Conservation (phyloP, 805 yeast genomes). For the Blastobotrys terrestris region DNA sequence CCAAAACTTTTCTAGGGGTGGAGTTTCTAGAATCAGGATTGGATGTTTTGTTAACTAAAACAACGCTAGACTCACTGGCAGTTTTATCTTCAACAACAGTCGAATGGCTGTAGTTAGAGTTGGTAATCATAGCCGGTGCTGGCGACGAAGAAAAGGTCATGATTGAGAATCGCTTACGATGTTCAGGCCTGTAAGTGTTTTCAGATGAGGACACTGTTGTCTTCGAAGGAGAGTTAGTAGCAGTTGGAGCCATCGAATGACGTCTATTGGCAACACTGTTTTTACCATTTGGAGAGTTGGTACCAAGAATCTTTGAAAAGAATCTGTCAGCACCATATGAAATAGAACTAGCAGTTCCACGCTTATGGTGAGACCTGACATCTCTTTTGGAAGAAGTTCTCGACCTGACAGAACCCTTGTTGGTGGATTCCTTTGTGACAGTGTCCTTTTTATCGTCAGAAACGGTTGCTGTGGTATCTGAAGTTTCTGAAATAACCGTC, state of each 20-base stretch:
- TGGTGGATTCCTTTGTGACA: not conserved
- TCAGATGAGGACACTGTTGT: not conserved
- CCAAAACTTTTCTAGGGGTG: conserved; percentile 3
- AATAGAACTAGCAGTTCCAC: conserved; percentile 20
- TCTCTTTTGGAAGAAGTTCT: not conserved
- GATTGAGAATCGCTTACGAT: conserved; percentile 21
- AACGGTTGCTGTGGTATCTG: not conserved
- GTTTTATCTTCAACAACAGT: not conserved
- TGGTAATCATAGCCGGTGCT: not conserved
- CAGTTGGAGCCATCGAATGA: conserved; percentile 14
- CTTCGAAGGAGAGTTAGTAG: not conserved
- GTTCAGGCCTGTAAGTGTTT: not conserved
- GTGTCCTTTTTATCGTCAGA: not conserved
- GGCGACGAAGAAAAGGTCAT: conserved; percentile 15
- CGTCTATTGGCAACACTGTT: conserved; percentile 8
- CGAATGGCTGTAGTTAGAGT: not conserved
- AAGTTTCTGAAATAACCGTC: not conserved
- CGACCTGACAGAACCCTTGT: not conserved
- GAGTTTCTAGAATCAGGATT: conserved; percentile 4
- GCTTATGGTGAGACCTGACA: conserved; percentile 13
- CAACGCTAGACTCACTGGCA: not conserved
- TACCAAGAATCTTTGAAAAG: conserved; percentile 22
- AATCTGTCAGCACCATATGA: conserved; percentile 25
- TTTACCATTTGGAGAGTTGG: conserved; percentile 2
- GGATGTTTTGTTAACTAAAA: not conserved